Evolutionary conservation across 1,284 basidiomycete genomes (phyloP).

Genomic region (Cryptococcus amylolentus): DNA sequence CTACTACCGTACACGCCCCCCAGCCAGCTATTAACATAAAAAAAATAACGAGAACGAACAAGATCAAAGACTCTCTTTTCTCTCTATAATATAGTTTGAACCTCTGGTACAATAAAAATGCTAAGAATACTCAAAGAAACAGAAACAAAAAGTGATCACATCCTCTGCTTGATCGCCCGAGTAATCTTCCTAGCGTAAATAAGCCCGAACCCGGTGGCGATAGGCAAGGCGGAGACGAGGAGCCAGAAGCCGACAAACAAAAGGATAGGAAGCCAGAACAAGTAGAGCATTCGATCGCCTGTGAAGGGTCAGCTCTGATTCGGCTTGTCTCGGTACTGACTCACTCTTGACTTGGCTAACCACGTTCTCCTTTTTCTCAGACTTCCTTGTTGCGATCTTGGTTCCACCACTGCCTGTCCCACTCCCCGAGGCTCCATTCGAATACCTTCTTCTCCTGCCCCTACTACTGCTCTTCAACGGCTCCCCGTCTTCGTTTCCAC

Average conservation of each 20-base stretch:
- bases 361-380: constrained; percentile 16
- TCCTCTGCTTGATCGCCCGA: constrained; percentile 40
- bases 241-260: constrained; percentile 48
- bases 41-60: background rate
- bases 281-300: constrained; percentile 88
- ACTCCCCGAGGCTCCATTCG: background rate
- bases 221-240: constrained; percentile 43
- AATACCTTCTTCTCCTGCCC: constrained; percentile 4
- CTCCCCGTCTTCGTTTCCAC: background rate
- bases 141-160: constrained; percentile 8
- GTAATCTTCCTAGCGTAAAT: constrained; percentile 44
- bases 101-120: background rate
- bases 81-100: background rate
- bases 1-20: too few relatives aligned
- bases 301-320: constrained; percentile 1
- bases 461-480: constrained; percentile 1
- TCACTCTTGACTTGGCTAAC: constrained; percentile 54
- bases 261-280: constrained; percentile 92
- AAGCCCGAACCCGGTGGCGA: constrained; percentile 42
- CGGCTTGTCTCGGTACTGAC: constrained; percentile 30
- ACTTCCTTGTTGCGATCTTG: background rate
- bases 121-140: background rate
- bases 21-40: too few relatives aligned
- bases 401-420: constrained; percentile 1
- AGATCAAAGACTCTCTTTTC: background rate